These are phyloP conservation scores for Sinapis alba DNA, from an alignment of 441 rosid species.

Conservation along the genomic window DNA sequence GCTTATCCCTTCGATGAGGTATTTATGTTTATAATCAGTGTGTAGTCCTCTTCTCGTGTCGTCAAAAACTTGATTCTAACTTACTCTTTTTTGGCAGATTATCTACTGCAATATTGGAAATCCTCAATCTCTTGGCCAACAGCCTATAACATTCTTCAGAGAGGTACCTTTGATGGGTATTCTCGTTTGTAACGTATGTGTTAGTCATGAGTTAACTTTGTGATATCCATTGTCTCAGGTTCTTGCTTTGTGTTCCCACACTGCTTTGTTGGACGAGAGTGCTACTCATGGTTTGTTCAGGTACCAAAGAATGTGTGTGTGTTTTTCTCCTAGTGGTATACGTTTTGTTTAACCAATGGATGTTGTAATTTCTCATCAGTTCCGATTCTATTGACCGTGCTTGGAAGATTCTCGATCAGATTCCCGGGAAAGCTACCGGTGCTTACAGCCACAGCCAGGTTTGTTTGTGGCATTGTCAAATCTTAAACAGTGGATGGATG, in stretches of 20 bases:
- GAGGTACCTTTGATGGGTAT: constrained; percentile 51
- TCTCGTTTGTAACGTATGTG: constrained; percentile 3
- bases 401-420: constrained; percentile 89
- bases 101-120: constrained; percentile 94
- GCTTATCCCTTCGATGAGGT: constrained; percentile 90
- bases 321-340: neutral
- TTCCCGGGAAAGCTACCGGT: constrained; percentile 95
- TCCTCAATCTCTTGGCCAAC: constrained; percentile 97
- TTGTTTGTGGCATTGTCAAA: constrained; percentile 29
- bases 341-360: neutral
- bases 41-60: neutral
- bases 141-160: constrained; percentile 89
- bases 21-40: neutral
- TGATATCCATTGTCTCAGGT: constrained; percentile 54
- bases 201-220: constrained; percentile 23
- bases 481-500: neutral
- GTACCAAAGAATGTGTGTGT: constrained; percentile 41
- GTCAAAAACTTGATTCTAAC: constrained; percentile 13
- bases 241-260: constrained; percentile 92
- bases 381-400: constrained; percentile 85
- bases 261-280: constrained; percentile 79
- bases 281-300: constrained; percentile 95
- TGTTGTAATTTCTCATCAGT: constrained; percentile 43
- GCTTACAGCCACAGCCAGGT: constrained; percentile 99
- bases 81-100: constrained; percentile 54